Base-by-base conservation (phyloP, 495 filamentous ascomycete species). In the Sphaerosporella brunnea region DNA sequence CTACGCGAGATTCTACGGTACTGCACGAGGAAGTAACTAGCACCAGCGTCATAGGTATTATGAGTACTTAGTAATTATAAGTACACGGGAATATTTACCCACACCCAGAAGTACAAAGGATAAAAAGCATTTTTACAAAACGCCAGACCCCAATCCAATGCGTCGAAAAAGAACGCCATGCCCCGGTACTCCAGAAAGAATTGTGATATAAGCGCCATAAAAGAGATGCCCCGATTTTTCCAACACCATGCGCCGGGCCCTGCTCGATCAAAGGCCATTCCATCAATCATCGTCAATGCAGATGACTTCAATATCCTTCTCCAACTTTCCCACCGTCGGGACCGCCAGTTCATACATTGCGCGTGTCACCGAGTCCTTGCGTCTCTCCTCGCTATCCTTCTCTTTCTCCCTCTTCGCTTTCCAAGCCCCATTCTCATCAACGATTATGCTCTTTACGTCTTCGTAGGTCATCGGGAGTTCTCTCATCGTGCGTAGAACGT, bases 241-340 rank as follows among this genome's bases (percentile, higher is more conserved):
- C 28, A 32, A 5, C 28, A 32, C 28, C 28, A 32, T 13, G 28
- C 28, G 7, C 28, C n/a, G n/a, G n/a, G n/a, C n/a, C n/a, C n/a
- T n/a, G n/a, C n/a, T n/a, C n/a, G n/a, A n/a, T n/a, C n/a, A n/a
- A n/a, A n/a, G n/a, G n/a, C 28, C 28, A 32, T 32, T 37, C 35
- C 8, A 37, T 37, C 35, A 37, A 37, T 37, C 25, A 50, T 55
- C 55, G 25, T 57, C 54, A 19, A 58, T 34, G 41, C 54, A 58
- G 16, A 58, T 58, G 21, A 58, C 21, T 35, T 58, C 55, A 25
- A 58, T 42, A 13, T 54, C 46, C 19, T 51, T 56, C 23, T 43
- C 44, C 19, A 35, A 10, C 25, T 28, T 52, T n/a, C 30, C 38
- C 19, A 34, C 43, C 20, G 24, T 11, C 18, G n/a, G 40, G 35